Evolutionary conservation across 2,329 filamentous ascomycete species (phyloP), one percentile per base, ranked within the genome.

Genomic region (Colletotrichum tabaci): DNA sequence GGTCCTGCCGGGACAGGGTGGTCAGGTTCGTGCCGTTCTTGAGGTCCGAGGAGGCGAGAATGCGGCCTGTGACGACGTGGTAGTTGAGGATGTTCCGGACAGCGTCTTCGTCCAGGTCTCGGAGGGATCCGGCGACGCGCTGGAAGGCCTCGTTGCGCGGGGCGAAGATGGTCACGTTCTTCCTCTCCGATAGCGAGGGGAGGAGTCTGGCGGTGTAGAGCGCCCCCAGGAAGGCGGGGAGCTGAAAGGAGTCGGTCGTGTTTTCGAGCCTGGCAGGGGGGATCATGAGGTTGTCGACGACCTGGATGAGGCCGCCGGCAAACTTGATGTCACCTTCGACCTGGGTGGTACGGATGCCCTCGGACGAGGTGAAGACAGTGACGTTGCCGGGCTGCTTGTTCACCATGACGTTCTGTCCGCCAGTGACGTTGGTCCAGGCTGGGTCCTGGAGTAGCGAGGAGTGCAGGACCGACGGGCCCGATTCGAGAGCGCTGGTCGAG

Each of bases 161-260:
- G 0, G 84, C 88, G 77, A 90, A 90, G 73, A 90, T 83, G 68
- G 88, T 90, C 57, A 89, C 73, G 74, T 88, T 82, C 57, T 80
- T 77, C 9, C 80, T 77, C 15, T 79, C 77, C 71, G 86, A 82
- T 61, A 90, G 77, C 21, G 82, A 79, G 3, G 80, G 80, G 77
- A 83, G 79, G 21, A 83, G 69, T 1, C 76, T 78, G 15, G 81
- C 80, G 15, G 77, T 77, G 73, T 80, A 80, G 23, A 86, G 74
- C 2, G 84, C 82, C 8, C 82, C 84, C 18, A 83, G 77, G 67
- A 85, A 81, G 50, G 82, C 78, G n/a, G 79, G 81, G 47, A 87
- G 76, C 13, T 81, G 67, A 74, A 82, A 84, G 5, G 79, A 74
- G 4, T 77, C 75, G 2, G 79, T 77, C 6, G 82, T 84, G 26